A percentile compares a stretch with the other conserved stretches of the same genome.
These are phyloP conservation scores for Pichia nakasei DNA, from an alignment of 805 yeast genomes.

Conservation along the genomic window DNA sequence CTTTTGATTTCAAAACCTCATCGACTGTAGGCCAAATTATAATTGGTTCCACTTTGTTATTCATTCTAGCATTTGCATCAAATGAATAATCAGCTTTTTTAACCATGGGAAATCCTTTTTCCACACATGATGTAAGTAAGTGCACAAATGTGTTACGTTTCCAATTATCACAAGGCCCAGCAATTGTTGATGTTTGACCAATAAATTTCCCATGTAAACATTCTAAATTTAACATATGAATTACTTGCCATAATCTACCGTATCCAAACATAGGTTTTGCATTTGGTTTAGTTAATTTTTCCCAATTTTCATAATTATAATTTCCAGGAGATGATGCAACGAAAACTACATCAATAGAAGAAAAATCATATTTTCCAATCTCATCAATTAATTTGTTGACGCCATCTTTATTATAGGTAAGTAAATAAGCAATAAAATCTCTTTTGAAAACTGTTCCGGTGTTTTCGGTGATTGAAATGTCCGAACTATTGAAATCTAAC, in stretches of 20 bases:
- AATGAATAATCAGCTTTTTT: conserved; percentile 13
- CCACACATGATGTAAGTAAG: conserved; percentile 37
- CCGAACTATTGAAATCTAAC: conserved; percentile 3
- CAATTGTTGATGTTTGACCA: conserved; percentile 41
- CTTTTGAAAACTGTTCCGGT: conserved; percentile 32
- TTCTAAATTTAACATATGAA: conserved; percentile 28
- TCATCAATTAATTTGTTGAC: conserved; percentile 23
- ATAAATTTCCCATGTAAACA: conserved; percentile 26
- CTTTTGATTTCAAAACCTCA: conserved; percentile 18
- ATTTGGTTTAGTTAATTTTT: conserved; percentile 2
- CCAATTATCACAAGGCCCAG: conserved; percentile 33
- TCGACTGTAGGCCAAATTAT: conserved; percentile 28
- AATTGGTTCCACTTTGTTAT: conserved; percentile 17
- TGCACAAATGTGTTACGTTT: conserved; percentile 37
- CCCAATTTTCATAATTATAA: conserved; percentile 15
- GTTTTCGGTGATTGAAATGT: conserved; percentile 4
- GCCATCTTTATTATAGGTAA: conserved; percentile 29
- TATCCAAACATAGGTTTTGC: conserved; percentile 32
- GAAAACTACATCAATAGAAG: conserved; percentile 40
- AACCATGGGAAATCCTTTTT: conserved; percentile 21
- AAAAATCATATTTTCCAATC: conserved; percentile 35
- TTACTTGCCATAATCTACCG: conserved; percentile 35
- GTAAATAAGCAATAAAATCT: conserved; percentile 37
- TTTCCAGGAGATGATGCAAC: conserved; percentile 48
- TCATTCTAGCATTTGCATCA: not conserved